Evolutionary conservation across 805 yeast species (phyloP), one percentile per base, ranked within the genome.

Genomic region (Metschnikowia kunwiensis): DNA sequence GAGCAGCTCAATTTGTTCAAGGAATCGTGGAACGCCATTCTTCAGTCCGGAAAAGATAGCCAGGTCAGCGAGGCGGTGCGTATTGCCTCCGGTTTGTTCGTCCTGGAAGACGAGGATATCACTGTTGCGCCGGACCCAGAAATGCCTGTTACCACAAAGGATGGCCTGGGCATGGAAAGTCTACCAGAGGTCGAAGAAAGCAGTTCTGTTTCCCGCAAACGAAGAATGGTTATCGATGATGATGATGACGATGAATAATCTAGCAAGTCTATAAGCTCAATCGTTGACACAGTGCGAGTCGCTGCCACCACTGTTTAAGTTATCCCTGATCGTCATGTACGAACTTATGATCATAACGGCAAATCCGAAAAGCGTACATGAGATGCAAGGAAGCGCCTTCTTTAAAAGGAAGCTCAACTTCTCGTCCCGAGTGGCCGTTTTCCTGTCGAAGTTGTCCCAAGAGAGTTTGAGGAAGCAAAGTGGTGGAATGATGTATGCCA

Each of bases 401-500:
- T 40, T 41, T 1, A 58, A n/a, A 7, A 56, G 42, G 31, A 68
- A 68, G 5, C 42, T 31, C 27, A 50, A 47, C 35, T 54, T 65
- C 5, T 58, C 63, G 4, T 32, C 34, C 2, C 36, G 23, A 9
- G 41, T 27, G 1, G 53, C 35, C n/a, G 38, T 30, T 27, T 39
- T 27, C 65, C 44, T 49, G 69, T 77, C 42, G 49, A 62, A 36
- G 54, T 63, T 46, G 24, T 57, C 60, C 66, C 64, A 39, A 0
- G 87, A 75, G 50, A 89, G 71, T 44, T 81, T 78, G 43, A 87
- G 58, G 50, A 74, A 84, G 50, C 96, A 89, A 56, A 82, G 57
- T 3, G 96, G 96, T 0, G 97, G 97, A 12, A 89, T 63, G 15
- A 89, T 86, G 55, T 86, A 89, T 0, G 97, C 97, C 82, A 91